Percentiles rank a stretch among this genome's conserved stretches.
Evolutionary conservation across 2,329 filamentous ascomycete species (phyloP).

Genomic region (Mollisiaceae sp.): DNA sequence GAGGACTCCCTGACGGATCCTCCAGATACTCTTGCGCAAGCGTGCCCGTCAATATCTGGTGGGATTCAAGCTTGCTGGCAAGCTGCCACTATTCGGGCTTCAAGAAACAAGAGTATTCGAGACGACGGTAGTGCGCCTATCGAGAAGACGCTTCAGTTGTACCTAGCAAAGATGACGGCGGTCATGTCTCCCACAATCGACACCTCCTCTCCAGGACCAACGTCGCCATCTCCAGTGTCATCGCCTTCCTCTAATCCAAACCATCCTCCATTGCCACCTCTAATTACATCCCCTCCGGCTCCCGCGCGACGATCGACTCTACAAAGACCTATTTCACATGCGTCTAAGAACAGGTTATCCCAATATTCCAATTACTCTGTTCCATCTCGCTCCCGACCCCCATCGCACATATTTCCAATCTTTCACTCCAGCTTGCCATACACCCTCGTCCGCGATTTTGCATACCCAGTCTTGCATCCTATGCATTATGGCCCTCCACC

Average conservation of each 20-base stretch:
- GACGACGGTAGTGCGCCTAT: conserved; percentile 15
- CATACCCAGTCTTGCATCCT: conserved; percentile 81
- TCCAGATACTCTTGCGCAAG: conserved; percentile 28
- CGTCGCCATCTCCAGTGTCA: conserved; percentile 56
- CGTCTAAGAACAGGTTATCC: conserved; percentile 80
- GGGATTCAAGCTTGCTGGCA: conserved; percentile 38
- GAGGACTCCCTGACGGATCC: conserved; percentile 17
- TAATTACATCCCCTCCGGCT: conserved; percentile 58
- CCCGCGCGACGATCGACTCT: conserved; percentile 59
- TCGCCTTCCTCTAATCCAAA: conserved; percentile 53
- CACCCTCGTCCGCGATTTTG: conserved; percentile 93
- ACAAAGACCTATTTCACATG: conserved; percentile 74
- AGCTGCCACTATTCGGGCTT: conserved; percentile 33
- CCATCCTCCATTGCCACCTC: conserved; percentile 58
- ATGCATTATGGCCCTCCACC: conserved; percentile 93
- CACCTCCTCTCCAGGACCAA: conserved; percentile 52
- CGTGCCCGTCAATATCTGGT: conserved; percentile 23
- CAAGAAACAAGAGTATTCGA: conserved; percentile 17
- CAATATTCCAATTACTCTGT: conserved; percentile 78
- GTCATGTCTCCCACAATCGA: conserved; percentile 59
- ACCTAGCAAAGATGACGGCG: conserved; percentile 43
- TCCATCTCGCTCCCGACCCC: conserved; percentile 74
- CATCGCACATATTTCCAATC: conserved; percentile 80
- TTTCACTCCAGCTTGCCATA: conserved; percentile 88
- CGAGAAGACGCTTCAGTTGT: conserved; percentile 1